phyloP scores from a whole-genome alignment of 305 asterid genomes.

The Rubia balearica region DNA sequence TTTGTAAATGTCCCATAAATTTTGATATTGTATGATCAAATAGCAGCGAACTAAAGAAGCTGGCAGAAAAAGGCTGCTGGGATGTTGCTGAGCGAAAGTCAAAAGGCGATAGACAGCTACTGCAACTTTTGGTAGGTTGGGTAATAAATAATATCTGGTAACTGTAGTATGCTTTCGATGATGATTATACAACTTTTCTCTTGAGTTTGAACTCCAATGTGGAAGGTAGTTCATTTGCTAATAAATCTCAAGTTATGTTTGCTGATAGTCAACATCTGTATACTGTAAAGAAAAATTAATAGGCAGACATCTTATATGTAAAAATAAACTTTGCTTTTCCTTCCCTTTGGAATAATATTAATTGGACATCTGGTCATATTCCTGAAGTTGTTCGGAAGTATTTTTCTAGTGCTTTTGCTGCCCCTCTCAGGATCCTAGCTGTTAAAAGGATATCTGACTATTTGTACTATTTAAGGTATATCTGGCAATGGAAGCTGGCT shows the following conservation, averaged over 20 bases:
- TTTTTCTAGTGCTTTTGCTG: too few species aligned
- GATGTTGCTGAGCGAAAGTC: conserved; percentile 85
- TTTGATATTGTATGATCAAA: conserved; percentile 13
- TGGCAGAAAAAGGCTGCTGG: conserved; percentile 95
- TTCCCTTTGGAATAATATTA: too few species aligned
- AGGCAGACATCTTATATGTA: too few species aligned
- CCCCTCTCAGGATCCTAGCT: neutral
- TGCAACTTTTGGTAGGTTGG: conserved; percentile 75
- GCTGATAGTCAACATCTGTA: neutral
- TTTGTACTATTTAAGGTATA: conserved; percentile 53
- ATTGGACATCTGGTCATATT: too few species aligned
- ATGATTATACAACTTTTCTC: neutral
- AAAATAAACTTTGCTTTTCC: too few species aligned
- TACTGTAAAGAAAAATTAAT: too few species aligned
- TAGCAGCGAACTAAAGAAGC: conserved; percentile 81
- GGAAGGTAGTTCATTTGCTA: neutral
- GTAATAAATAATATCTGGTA: neutral
- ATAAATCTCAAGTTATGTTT: neutral
- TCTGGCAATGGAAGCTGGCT: conserved; percentile 98
- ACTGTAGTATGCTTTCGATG: neutral
- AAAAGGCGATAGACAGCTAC: conserved; percentile 53
- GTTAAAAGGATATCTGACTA: conserved; percentile 8
- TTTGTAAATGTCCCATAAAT: neutral
- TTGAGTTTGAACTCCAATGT: neutral
- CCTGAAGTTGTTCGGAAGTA: too few species aligned